Evolutionary conservation across 2,329 filamentous ascomycete genomes (phyloP), one percentile per base, ranked within the genome.

Genomic region (Chaetothyriales sp.): DNA sequence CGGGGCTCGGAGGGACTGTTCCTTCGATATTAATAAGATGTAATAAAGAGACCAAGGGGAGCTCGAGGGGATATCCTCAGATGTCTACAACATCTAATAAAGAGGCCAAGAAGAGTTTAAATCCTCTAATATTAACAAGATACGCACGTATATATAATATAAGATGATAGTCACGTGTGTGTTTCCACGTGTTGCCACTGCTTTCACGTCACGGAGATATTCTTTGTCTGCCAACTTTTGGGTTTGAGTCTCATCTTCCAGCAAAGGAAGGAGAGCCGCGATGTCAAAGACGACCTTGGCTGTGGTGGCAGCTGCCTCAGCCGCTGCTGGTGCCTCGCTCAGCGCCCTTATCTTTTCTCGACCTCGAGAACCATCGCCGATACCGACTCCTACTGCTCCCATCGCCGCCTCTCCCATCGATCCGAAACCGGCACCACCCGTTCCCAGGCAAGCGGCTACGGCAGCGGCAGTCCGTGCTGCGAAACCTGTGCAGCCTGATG

Each of bases 251-350:
- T 39, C 32, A 15, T 15, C 15, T 15, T 39, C 32, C 10, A 15
- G 32, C 32, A 39, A 15, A 52, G 58, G 32, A 39, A 39, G 32
- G 32, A 39, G 10, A 39, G 32, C 4, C 10, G 32, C 32, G 12
- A 90, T 90, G 85, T 88, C 85, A 53, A 90, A 89, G 67, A 74
- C 80, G 20, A 87, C 83, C 32, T 63, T 90, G 60, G 83, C 83
- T 58, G 74, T 86, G 54, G 81, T 89, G 61, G 85, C 84, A 61
- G 83, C 81, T 56, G 76, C 84, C 62, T 80, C 84, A 65, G 85
- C 84, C 59, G 82, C 82, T 65, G 81, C 83, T 49, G 85, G 85
- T 54, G 85, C 84, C 52, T 83, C 83, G 52, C 69, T 84, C 52
- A 89, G 84, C 44, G 75, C 75, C 51, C 75, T 85, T 26, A 73